Evolutionary conservation across 2,329 filamentous ascomycete species (phyloP).

Genomic region (Canariomyces notabilis): DNA sequence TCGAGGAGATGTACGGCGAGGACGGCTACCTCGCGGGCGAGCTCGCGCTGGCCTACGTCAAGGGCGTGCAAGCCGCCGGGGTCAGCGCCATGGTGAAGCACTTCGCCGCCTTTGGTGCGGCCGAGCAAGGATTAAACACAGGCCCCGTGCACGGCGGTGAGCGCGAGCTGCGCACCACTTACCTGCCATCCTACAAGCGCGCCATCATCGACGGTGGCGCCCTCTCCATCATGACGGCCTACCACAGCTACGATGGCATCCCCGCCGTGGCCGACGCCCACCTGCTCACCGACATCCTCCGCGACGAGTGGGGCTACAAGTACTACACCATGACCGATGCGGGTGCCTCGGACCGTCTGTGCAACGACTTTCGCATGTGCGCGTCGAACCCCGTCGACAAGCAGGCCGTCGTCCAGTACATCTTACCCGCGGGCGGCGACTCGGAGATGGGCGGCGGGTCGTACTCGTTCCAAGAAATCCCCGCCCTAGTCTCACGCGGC

Average conservation of each 20-base stretch:
- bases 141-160: slow-evolving; percentile 52
- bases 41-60: slow-evolving; percentile 54
- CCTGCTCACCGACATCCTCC: slow-evolving; percentile 62
- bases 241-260: slow-evolving; percentile 69
- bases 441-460: slow-evolving; percentile 74
- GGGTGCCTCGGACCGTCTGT: slow-evolving; percentile 65
- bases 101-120: slow-evolving; percentile 63
- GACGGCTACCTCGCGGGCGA: slow-evolving; percentile 64
- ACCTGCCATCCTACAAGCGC: slow-evolving; percentile 59
- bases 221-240: slow-evolving; percentile 67
- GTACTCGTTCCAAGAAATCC: slow-evolving; percentile 64
- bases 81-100: slow-evolving; percentile 73
- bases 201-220: slow-evolving; percentile 66
- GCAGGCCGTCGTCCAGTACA: slow-evolving; percentile 51
- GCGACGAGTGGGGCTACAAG: slow-evolving; percentile 68
- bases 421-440: slow-evolving; percentile 64
- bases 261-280: slow-evolving; percentile 62
- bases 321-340: slow-evolving; percentile 62
- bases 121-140: slow-evolving; percentile 69
- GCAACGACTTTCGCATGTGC: slow-evolving; percentile 60
- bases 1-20: slow-evolving; percentile 70
- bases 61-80: slow-evolving; percentile 57
- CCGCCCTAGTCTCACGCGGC: slow-evolving; percentile 56
- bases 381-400: slow-evolving; percentile 55
- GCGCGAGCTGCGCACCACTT: slow-evolving; percentile 50